Base-by-base conservation (phyloP, 2,329 filamentous ascomycete species). In the Talaromyces sp. region DNA sequence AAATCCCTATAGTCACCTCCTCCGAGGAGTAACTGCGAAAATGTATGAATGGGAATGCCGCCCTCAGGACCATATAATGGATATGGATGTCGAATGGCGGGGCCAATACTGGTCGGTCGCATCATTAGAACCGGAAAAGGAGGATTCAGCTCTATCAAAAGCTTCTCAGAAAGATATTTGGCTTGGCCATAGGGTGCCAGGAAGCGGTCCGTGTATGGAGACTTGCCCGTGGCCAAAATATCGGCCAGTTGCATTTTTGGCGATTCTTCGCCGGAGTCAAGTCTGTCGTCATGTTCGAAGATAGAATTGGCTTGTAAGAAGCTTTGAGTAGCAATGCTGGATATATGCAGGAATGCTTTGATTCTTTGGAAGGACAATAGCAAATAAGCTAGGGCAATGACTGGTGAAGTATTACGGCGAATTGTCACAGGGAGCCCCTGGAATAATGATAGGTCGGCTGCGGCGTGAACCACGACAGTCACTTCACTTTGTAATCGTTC, bases 401-500 rank as follows among this genome's bases (percentile, higher is more conserved):
- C 47, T 8, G 59, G 39, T 17, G 51, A 36, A 42, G 57, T 58
- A 19, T 65, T 64, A 14, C 49, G 7, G 4, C 47, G 48, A 9
- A 61, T 47, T 1, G 61, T 54, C 1, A 49, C 51, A 7, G 19
- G 10, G 3, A 61, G 56, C 11, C 48, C 27, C 20, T 54, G 49
- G 9, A 51, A 45, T 3, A 63, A 42, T 1, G 59, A 60, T 2
- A 62, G 52, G 20, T 57, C 51, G 1, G 57, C 62, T 7, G 58
- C 61, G 3, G 59, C 27, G 20, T 65, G 51, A 14, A 65, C 58
- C 10, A 62, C 47, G 2, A 55, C 29, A 0, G 61, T 65, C 4
- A 51, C 49, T 19, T 60, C 51, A n/a, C 45, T 32, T 14, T 46
- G 52, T 14, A 63, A 19, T 2, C 29, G 22, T 7, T 48, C 37